These are phyloP conservation scores for Acacia pycnantha DNA, from an alignment of 331 rosid species.

Conservation along the genomic window DNA sequence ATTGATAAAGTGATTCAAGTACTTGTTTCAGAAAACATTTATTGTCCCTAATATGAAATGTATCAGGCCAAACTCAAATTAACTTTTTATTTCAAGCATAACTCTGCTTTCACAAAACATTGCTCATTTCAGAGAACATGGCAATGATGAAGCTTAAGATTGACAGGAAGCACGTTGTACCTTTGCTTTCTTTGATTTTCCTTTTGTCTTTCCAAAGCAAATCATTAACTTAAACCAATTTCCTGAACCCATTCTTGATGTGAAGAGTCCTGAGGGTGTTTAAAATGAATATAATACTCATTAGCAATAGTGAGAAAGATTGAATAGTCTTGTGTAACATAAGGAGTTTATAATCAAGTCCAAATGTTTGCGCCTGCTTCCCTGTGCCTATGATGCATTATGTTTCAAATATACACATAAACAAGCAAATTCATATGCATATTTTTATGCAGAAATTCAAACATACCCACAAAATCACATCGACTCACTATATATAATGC, in stretches of 20 bases:
- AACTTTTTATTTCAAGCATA: background rate
- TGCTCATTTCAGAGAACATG: background rate
- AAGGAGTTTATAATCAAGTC: conserved; percentile 13
- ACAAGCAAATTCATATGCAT: background rate
- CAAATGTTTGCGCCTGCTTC: background rate
- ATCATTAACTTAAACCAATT: conserved; percentile 63
- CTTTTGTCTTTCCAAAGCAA: conserved; percentile 55
- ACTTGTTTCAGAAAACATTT: background rate
- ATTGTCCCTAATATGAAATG: background rate
- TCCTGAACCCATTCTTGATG: conserved; percentile 67
- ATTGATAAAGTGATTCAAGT: background rate
- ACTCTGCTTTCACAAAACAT: background rate
- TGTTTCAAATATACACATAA: background rate
- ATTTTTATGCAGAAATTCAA: background rate
- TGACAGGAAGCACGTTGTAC: conserved; percentile 30
- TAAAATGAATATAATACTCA: background rate
- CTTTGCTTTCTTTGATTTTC: conserved; percentile 57
- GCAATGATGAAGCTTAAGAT: background rate
- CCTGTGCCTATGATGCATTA: background rate
- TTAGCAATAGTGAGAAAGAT: background rate
- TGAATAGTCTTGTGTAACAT: background rate
- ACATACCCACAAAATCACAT: background rate
- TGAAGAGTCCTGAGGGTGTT: conserved; percentile 14
- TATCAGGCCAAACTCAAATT: background rate
- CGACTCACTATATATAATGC: background rate